Base-by-base conservation (phyloP, 2,329 filamentous ascomycete species). In the Phoma sp. region DNA sequence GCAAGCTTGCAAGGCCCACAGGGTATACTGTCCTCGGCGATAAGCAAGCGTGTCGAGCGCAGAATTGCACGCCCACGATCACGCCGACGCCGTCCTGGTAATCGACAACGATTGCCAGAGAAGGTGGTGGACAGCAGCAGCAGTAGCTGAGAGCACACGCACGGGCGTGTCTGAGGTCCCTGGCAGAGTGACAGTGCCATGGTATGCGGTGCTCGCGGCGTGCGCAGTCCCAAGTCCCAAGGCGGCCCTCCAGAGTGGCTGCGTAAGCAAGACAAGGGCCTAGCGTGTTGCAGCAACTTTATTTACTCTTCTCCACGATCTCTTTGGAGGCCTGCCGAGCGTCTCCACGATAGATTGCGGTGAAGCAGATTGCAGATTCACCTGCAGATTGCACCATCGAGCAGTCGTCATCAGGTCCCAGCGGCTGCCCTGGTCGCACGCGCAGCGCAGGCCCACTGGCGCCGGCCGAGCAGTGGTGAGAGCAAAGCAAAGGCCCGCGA, bases 341-440 rank as follows among this genome's bases (percentile, higher is more conserved):
- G 41, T 49, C 39, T 55, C 52, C 52, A 55, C 45, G 40, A 49
- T 55, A 36, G 37, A 37, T 36, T 49, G 42, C 42, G 41, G 47
- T 29, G 41, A 50, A 18, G 18, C 18, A 18, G 18, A 18, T 18
- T 18, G 18, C 18, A 18, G 18, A 41, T 41, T 36, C 49, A 41
- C 46, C 29, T 37, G 47, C 42, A 55, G 47, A 50, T 33, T 25
- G 46, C 41, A 50, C 41, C 36, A 25, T 47, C 41, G 37, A 36
- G 36, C 52, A 45, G 37, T 55, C 52, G 52, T 55, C 52, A 55
- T 55, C 42, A 55, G 27, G 24, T 32, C 29, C 35, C 45, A 46
- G 42, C 44, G 37, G 23, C 24, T 45, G 45, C 39, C 33, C 44
- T 48, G 45, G 14, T 33, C 43, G 51, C 45, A 42, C 51, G 35